Conservation (phyloP, 78 protist genomes). For the Isochrysis galbana region DNA sequence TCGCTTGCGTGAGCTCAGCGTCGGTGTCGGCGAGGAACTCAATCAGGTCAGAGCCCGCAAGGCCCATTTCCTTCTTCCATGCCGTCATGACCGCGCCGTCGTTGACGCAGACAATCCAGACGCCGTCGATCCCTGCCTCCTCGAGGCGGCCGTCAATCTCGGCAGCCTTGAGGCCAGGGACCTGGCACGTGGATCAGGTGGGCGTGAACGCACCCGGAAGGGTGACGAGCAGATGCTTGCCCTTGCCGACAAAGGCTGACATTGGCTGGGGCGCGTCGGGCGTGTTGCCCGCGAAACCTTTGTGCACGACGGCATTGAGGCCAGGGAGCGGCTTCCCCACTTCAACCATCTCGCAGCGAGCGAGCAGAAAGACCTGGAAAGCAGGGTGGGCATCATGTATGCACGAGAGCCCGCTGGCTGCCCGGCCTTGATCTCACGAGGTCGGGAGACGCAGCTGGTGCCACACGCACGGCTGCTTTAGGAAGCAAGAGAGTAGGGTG, state of each 20-base stretch:
- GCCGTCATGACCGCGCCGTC: constrained; percentile 22
- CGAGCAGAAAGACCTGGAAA: too few species aligned
- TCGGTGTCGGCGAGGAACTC: constrained; percentile 1
- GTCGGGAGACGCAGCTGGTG: too few species aligned
- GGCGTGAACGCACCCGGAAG: constrained; percentile 27
- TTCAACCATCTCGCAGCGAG: too few species aligned
- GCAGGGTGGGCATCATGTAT: too few species aligned
- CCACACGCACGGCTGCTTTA: too few species aligned
- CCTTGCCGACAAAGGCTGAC: neutral
- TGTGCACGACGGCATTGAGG: neutral
- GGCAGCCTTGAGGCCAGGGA: neutral
- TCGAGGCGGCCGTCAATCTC: neutral
- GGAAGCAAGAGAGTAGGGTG: too few species aligned
- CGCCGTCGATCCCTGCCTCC: constrained; percentile 2
- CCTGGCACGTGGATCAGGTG: neutral
- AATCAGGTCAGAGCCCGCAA: neutral
- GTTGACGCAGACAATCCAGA: neutral
- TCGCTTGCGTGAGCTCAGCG: neutral
- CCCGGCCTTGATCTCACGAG: too few species aligned
- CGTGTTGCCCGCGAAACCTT: neutral
- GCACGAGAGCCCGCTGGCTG: too few species aligned
- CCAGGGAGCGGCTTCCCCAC: too few species aligned
- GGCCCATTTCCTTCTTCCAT: neutral
- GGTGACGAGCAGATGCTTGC: neutral
- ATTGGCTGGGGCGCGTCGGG: neutral